Base-by-base conservation (phyloP, 83 land plant genomes). In the Diphasiastrum complanatum region DNA sequence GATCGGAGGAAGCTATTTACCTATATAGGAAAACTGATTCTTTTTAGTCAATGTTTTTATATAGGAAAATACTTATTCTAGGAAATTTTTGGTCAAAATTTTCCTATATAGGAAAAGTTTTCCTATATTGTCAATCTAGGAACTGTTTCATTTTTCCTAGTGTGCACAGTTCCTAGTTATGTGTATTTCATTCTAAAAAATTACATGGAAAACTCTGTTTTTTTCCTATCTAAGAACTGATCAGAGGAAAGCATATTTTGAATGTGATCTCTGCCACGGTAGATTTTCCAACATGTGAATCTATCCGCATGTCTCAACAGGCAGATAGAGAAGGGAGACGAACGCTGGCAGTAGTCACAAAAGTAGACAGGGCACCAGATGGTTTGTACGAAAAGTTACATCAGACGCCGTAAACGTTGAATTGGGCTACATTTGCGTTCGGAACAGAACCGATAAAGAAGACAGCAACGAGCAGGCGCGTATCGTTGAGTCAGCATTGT, bases 171-270 rank as follows among this genome's bases (percentile, higher is more conserved):
- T n/a, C n/a, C n/a, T n/a, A n/a, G n/a, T n/a, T n/a, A n/a, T n/a
- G n/a, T n/a, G n/a, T n/a, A n/a, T n/a, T n/a, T n/a, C n/a, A n/a
- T n/a, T n/a, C n/a, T n/a, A n/a, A n/a, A n/a, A n/a, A n/a, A n/a
- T n/a, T n/a, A n/a, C n/a, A n/a, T n/a, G n/a, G n/a, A n/a, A n/a
- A n/a, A n/a, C n/a, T n/a, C n/a, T n/a, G n/a, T n/a, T n/a, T n/a
- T n/a, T n/a, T n/a, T n/a, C n/a, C n/a, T n/a, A n/a, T n/a, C n/a
- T n/a, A n/a, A n/a, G n/a, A n/a, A n/a, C n/a, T n/a, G n/a, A 0
- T 68, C 68, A 1, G 51, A 38, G 31, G 70, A 60, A 40, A 59
- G 35, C 36, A 67, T 67, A 67, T 67, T 25, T 27, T 67, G 36
- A 67, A 67, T 32, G 70, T 67, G 12, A 51, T 45, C 38, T 60